These are phyloP conservation scores for Seiridium cupressi DNA, from an alignment of 2,329 filamentous ascomycete species.

Conservation along the genomic window DNA sequence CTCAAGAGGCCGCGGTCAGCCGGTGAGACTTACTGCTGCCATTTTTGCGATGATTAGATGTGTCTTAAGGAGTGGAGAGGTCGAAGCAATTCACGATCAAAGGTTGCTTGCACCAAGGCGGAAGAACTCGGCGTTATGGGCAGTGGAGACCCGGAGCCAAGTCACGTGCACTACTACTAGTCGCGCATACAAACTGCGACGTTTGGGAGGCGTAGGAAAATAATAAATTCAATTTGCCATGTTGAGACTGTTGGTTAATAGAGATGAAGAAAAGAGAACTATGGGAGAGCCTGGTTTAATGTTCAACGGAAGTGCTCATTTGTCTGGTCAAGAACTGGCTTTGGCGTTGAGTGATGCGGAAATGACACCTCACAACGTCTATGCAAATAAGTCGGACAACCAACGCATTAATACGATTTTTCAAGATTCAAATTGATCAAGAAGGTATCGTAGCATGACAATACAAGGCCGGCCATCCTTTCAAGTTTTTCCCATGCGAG, in stretches of 20 bases:
- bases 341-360: too few species aligned
- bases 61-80: conserved; percentile 44
- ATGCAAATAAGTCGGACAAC: neutral
- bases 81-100: conserved; percentile 44
- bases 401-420: neutral
- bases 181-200: too few species aligned
- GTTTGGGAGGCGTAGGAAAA: too few species aligned
- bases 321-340: too few species aligned
- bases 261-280: too few species aligned
- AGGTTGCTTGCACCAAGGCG: conserved; percentile 45
- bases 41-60: conserved; percentile 56
- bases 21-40: conserved; percentile 61
- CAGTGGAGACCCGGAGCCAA: neutral
- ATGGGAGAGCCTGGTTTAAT: too few species aligned
- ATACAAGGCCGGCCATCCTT: conserved; percentile 22
- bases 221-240: too few species aligned
- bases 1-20: conserved; percentile 20
- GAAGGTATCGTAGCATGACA: conserved; percentile 23
- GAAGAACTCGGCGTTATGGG: conserved; percentile 24
- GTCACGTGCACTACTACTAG: neutral
- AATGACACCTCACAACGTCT: too few species aligned
- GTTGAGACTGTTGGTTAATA: too few species aligned
- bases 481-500: conserved; percentile 14
- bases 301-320: too few species aligned
- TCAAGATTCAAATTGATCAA: conserved; percentile 16